Evolutionary conservation across 2,329 filamentous ascomycete genomes (phyloP), one percentile per base, ranked within the genome.

Genomic region (Magnaporthiopsis incrustans): DNA sequence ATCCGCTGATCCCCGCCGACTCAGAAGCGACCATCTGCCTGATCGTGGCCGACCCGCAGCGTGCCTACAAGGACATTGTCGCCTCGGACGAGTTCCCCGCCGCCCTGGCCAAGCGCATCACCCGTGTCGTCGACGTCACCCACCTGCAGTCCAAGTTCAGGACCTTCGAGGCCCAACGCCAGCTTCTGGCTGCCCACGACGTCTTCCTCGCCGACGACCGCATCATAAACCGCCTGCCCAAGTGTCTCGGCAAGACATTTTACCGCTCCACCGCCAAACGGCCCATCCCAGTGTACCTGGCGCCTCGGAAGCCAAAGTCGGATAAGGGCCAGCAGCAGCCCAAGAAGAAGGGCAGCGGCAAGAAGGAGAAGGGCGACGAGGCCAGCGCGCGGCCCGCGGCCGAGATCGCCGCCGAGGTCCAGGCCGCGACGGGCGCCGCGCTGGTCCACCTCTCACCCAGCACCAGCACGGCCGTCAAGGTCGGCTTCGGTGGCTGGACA

Each of bases 161-260:
- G 80, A 86, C 90, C 66, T 99, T 91, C 77, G 95, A 99, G 79
- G 87, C 86, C 63, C 88, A 91, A 76, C 84, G 95, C 68, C 91
- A 95, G 76, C 84, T 99, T 50, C 85, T 89, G 67, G 81, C 86
- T 59, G 91, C 97, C 76, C 92, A 97, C 76, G 95, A 98, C 74
- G 80, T 98, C 64, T 98, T 99, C 79, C 83, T 99, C 65, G 94
- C 90, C 63, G 95, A 99, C 75, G 91, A 97, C 73, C 84, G 95
- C 61, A 90, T 99, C 70, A 81, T 88, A 72, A 88, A 84, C 74
- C 79, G 82, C 33, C 82, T 98, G 66, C 91, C 93, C 64, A 84
- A 85, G 68, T 81, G 88, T 3, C 86, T 99, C 15, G 95, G 94
- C 70, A 98, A 97, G 80, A 89, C 89, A 1, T 98, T 99, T 76